Percentiles rank a stretch among this genome's conserved stretches.
phyloP scores from a whole-genome alignment of 371 early-diverging fungal genomes.

The Syncephalastrum racemosum region DNA sequence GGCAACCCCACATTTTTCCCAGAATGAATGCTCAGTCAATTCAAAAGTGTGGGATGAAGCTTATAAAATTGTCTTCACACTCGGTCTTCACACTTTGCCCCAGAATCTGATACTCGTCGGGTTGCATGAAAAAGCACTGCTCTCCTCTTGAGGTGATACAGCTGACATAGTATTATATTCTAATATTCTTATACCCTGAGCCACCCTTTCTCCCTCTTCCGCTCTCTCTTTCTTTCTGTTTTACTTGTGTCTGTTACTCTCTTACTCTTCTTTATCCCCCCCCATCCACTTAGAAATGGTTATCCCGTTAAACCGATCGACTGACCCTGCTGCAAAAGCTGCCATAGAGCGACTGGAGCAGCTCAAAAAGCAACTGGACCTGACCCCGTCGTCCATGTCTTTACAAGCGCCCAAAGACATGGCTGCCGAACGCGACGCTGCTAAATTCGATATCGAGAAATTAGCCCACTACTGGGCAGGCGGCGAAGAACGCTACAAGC shows the following conservation, averaged over 20 bases:
- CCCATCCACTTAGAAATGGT: constrained; percentile 1
- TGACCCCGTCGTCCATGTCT: constrained; percentile 33
- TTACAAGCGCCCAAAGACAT: constrained; percentile 41
- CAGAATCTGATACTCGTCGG: no score
- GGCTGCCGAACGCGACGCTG: constrained; percentile 50
- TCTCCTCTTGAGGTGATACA: no score
- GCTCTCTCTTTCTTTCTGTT: background rate
- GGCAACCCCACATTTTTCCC: no score
- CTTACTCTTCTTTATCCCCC: no score
- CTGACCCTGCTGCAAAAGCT: constrained; percentile 21
- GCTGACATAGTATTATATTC: no score
- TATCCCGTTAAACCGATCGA: constrained; percentile 5
- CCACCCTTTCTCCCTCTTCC: no score
- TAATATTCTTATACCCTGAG: no score
- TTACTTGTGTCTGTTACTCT: background rate
- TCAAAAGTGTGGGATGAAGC: no score
- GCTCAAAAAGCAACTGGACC: constrained; percentile 30
- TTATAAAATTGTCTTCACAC: no score
- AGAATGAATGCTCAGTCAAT: no score
- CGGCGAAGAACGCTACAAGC: constrained; percentile 40
- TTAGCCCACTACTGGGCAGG: constrained; percentile 50
- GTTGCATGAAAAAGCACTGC: no score
- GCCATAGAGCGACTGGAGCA: constrained; percentile 29
- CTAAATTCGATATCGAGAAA: constrained; percentile 52
- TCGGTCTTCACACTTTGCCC: no score